Evolutionary conservation across 805 yeast species (phyloP).

Genomic region (Monosporozyma unispora): DNA sequence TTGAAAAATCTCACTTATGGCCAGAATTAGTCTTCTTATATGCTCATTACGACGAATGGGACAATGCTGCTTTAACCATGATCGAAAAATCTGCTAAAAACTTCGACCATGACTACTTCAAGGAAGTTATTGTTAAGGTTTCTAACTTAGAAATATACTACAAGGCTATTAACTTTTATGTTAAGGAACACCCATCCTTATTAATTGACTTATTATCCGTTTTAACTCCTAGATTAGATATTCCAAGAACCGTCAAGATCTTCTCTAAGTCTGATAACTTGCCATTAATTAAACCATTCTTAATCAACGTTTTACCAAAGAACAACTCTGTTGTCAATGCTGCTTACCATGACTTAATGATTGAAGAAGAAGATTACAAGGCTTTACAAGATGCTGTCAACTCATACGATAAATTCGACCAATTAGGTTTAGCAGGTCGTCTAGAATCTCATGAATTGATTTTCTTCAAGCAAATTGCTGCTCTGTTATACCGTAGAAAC

Average conservation of each 20-base stretch:
- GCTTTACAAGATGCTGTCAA: constrained; percentile 82
- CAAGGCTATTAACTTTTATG: constrained; percentile 92
- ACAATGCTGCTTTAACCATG: constrained; percentile 93
- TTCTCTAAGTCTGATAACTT: constrained; percentile 92
- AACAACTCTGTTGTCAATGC: constrained; percentile 86
- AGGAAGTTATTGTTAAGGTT: constrained; percentile 89
- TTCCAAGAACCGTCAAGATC: constrained; percentile 89
- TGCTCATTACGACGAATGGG: constrained; percentile 99
- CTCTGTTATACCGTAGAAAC: constrained; percentile 84
- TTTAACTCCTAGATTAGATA: constrained; percentile 81
- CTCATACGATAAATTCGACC: constrained; percentile 83
- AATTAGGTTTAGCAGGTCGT: constrained; percentile 83
- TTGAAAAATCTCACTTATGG: constrained; percentile 91
- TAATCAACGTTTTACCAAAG: constrained; percentile 82
- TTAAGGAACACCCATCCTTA: constrained; percentile 84
- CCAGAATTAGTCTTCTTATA: constrained; percentile 92
- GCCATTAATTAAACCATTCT: constrained; percentile 92
- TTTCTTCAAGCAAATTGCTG: constrained; percentile 94
- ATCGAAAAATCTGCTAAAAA: constrained; percentile 90
- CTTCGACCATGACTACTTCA: constrained; percentile 88
- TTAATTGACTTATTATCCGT: constrained; percentile 79
- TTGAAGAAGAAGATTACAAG: constrained; percentile 94
- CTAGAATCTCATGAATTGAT: constrained; percentile 84
- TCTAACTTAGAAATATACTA: constrained; percentile 94
- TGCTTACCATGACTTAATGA: constrained; percentile 90